Evolutionary conservation across 1,139 yeast genomes (phyloP).

Genomic region (Kodamaea plutei): DNA sequence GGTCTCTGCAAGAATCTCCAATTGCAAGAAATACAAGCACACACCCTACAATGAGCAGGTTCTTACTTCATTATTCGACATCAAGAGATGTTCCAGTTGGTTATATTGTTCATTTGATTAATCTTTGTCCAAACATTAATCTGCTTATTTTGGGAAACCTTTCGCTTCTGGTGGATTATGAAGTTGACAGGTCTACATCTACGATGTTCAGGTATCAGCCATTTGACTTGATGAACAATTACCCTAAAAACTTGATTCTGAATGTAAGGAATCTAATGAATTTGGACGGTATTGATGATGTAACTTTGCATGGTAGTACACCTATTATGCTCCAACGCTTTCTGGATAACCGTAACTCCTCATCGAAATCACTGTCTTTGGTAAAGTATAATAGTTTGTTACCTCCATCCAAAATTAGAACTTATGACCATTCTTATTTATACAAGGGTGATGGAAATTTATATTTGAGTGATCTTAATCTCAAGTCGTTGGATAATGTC

Average conservation of each 20-base stretch:
- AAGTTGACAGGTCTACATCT: slow-evolving; percentile 30
- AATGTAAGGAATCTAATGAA: slow-evolving; percentile 23
- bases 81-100: slow-evolving; percentile 70
- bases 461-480: slow-evolving; percentile 39
- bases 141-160: slow-evolving; percentile 51
- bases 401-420: slow-evolving; percentile 21
- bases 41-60: slow-evolving; percentile 62
- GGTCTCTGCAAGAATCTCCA: slow-evolving; percentile 2
- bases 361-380: not conserved
- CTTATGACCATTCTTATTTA: slow-evolving; percentile 22
- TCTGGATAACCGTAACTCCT: not conserved
- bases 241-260: slow-evolving; percentile 27
- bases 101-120: slow-evolving; percentile 54
- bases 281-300: too few relatives aligned
- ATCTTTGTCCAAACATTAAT: slow-evolving; percentile 53
- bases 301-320: too few relatives aligned
- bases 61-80: slow-evolving; percentile 51
- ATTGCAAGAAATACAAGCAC: slow-evolving; percentile 16
- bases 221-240: slow-evolving; percentile 38
- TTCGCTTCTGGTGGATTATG: slow-evolving; percentile 57
- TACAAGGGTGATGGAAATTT: slow-evolving; percentile 38
- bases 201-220: slow-evolving; percentile 34
- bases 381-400: slow-evolving; percentile 35
- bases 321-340: too few relatives aligned
- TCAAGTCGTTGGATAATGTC: slow-evolving; percentile 34